Evolutionary conservation across 352 stramenopile species (phyloP).

Genomic region (Plasmopara muralis): DNA sequence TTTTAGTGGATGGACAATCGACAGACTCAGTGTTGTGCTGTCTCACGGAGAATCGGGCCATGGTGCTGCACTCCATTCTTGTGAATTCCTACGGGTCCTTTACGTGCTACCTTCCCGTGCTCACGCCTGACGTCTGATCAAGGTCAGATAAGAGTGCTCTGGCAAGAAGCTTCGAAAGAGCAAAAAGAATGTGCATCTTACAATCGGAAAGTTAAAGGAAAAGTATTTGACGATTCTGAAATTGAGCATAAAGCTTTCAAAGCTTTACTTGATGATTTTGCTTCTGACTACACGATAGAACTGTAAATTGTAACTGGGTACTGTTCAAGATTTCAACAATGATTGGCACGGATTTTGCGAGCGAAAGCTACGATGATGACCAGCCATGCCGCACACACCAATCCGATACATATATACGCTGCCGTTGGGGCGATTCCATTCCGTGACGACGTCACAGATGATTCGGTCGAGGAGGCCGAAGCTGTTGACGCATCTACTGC

Average conservation of each 20-base stretch:
- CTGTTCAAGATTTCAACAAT: constrained; percentile 3
- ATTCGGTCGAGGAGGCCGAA: not conserved
- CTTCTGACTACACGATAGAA: constrained; percentile 1
- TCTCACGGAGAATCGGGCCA: constrained; percentile 70
- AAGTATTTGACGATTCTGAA: too few relatives aligned
- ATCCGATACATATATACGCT: constrained; percentile 49
- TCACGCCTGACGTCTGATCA: constrained; percentile 36
- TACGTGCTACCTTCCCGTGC: constrained; percentile 76
- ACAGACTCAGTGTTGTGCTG: constrained; percentile 71
- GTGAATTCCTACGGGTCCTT: constrained; percentile 71
- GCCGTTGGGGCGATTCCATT: constrained; percentile 21
- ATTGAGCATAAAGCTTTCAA: too few relatives aligned
- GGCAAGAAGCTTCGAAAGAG: too few relatives aligned
- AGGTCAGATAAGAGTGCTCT: too few relatives aligned
- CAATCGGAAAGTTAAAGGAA: too few relatives aligned
- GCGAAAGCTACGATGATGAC: constrained; percentile 49
- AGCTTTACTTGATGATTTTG: not conserved
- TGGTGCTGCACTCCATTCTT: constrained; percentile 76
- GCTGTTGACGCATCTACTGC: too few relatives aligned
- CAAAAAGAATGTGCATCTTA: too few relatives aligned
- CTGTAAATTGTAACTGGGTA: not conserved
- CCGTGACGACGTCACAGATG: constrained; percentile 5
- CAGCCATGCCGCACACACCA: constrained; percentile 39
- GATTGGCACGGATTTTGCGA: constrained; percentile 23
- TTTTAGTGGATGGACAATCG: constrained; percentile 62